A percentile compares a stretch with the other conserved stretches of the same genome.
These are phyloP conservation scores for Melanogaster broomeanus DNA, from an alignment of 768 basidiomycete genomes.

Conservation along the genomic window DNA sequence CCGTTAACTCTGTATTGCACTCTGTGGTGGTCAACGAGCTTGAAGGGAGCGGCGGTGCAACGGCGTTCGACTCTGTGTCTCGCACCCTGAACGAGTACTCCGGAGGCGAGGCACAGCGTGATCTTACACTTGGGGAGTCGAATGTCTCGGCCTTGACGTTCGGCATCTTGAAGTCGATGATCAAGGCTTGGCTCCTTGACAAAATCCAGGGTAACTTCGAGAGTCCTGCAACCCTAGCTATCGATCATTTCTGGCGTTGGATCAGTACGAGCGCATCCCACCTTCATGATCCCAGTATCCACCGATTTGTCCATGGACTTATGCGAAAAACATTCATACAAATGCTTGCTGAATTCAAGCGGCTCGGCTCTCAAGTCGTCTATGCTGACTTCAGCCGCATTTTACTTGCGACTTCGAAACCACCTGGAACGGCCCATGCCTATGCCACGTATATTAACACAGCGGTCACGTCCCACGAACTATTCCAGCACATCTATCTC, in stretches of 20 bases:
- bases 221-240: conserved; percentile 65
- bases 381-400: conserved; percentile 93
- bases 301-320: conserved; percentile 90
- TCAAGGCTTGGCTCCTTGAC: conserved; percentile 90
- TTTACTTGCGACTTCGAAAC: conserved; percentile 91
- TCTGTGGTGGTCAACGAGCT: conserved; percentile 95
- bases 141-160: conserved; percentile 88
- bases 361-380: conserved; percentile 89
- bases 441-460: conserved; percentile 95
- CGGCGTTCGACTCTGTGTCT: conserved; percentile 91
- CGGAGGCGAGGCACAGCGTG: conserved; percentile 56
- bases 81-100: conserved; percentile 90
- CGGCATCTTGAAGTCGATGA: conserved; percentile 79
- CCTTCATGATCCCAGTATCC: conserved; percentile 91
- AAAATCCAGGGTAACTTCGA: conserved; percentile 69
- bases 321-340: conserved; percentile 99
- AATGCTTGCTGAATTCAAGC: conserved; percentile 92
- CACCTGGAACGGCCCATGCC: conserved; percentile 91
- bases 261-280: conserved; percentile 81
- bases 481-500: conserved; percentile 92
- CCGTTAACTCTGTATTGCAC: conserved; percentile 91
- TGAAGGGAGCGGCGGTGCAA: conserved; percentile 91
- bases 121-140: conserved; percentile 86
- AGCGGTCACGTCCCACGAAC: conserved; percentile 90
- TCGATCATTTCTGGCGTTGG: conserved; percentile 99